Base-by-base conservation (phyloP, 2,329 filamentous ascomycete genomes). In the Cyanodermella asteris region DNA sequence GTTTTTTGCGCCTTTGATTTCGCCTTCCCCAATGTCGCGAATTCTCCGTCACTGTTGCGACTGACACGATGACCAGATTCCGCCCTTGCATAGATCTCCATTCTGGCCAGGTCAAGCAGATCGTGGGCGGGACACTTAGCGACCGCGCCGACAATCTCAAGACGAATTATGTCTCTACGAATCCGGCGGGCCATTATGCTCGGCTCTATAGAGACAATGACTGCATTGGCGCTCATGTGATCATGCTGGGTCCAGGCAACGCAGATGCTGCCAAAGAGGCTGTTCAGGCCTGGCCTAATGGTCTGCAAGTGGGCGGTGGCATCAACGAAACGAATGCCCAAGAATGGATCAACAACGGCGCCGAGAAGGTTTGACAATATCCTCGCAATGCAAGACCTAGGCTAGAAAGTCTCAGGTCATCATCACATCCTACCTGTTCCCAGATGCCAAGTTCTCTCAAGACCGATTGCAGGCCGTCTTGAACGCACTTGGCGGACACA, bases 91-190 rank as follows among this genome's bases (percentile, higher is more conserved):
- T 97, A 49, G 87, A 97, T 53, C 65, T 97, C 26, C 87, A 97
- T 49, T 73, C 82, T n/a, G 87, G 87, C 9, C 73, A 84, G 45
- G 87, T 97, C 31, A 97, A 97, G 57, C 87, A 97, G 50, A 97
- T 97, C 38, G 82, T 97, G 20, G 87, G 87, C 38, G 84, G 87
- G 31, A 94, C 87, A 2, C 64, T 97, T 33, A 73, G 74, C 51
- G 64, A 64, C 44, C 47, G 60, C 6, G 64, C 64, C 2, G 47
- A 59, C 5, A 59, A 64, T 28, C 61, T 94, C 28, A 74, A 80
- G 53, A 94, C 84, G 23, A 97, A 97, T 51, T 82, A 80, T 54
- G 73, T 91, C 32, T 93, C 87, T 7, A 64, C 71, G 24, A 70
- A 84, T 32, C 74, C 82, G 7, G 69, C 87, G 3, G 64, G 65